Conservation (phyloP, 176 grass and related monocot genomes). For the Aegilops tauschii region DNA sequence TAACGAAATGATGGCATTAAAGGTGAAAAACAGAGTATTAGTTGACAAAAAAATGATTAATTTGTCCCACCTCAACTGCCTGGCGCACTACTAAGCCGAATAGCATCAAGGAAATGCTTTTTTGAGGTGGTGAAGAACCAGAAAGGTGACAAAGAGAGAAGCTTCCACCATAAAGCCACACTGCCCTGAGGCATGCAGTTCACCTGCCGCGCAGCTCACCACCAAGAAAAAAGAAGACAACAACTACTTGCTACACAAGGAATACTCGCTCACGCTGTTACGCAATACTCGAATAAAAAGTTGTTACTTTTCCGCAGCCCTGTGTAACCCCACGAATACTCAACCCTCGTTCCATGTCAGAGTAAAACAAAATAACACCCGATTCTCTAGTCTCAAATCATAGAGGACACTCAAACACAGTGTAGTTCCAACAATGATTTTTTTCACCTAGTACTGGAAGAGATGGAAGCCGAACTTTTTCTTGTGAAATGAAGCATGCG, state of each 20-base stretch:
- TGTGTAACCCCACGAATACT: neutral
- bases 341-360: neutral
- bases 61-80: slow-evolving; percentile 32
- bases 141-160: slow-evolving; percentile 28
- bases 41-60: neutral
- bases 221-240: slow-evolving; percentile 4
- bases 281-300: neutral
- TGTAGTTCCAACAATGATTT: neutral
- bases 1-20: neutral
- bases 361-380: neutral
- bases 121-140: slow-evolving; percentile 36
- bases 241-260: neutral
- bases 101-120: slow-evolving; percentile 32
- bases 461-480: neutral
- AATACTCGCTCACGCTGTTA: neutral
- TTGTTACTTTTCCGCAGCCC: neutral
- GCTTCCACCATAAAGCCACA: slow-evolving; percentile 16
- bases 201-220: slow-evolving; percentile 17
- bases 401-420: neutral
- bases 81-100: slow-evolving; percentile 17
- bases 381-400: neutral
- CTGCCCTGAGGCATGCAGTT: slow-evolving; percentile 1
- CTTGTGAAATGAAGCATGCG: neutral
- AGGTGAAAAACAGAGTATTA: neutral
- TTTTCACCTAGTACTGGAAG: neutral